Conservation (phyloP, 2,329 filamentous ascomycete genomes). For the Myriosclerotinia duriaeana region DNA sequence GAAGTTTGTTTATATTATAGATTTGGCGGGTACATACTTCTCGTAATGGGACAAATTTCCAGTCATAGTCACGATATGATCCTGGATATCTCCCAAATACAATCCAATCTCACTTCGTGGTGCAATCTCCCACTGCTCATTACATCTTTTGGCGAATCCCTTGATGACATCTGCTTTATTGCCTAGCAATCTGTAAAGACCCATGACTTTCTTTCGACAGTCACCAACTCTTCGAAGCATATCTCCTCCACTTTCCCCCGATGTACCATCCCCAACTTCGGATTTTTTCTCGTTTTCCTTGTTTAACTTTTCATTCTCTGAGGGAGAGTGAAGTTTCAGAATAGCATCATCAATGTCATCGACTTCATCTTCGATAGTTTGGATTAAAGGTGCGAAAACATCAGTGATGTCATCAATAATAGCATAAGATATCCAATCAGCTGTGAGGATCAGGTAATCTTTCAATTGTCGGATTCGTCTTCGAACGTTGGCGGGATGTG, state of each 20-base stretch:
- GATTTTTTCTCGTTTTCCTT: conserved; percentile 49
- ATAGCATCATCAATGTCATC: conserved; percentile 96
- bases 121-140: conserved; percentile 96
- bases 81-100: conserved; percentile 96
- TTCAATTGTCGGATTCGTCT: conserved; percentile 88
- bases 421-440: conserved; percentile 98
- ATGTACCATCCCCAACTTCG: conserved; percentile 44
- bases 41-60: conserved; percentile 94
- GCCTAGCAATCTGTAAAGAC: conserved; percentile 83
- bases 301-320: conserved; percentile 45
- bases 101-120: conserved; percentile 95
- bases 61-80: conserved; percentile 99
- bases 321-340: conserved; percentile 70
- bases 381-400: conserved; percentile 88
- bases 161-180: conserved; percentile 99
- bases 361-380: conserved; percentile 91
- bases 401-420: conserved; percentile 99
- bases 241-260: conserved; percentile 59
- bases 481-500: conserved; percentile 93
- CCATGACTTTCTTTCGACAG: conserved; percentile 96
- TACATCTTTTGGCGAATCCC: conserved; percentile 96
- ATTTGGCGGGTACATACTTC: conserved; percentile 60
- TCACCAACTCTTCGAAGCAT: conserved; percentile 93
- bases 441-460: conserved; percentile 88
- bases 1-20: not conserved